A percentile compares a stretch with the other conserved stretches of the same genome.
Evolutionary conservation across 1,284 basidiomycete species (phyloP).

Genomic region (Tetrapyrgos nigripes): DNA sequence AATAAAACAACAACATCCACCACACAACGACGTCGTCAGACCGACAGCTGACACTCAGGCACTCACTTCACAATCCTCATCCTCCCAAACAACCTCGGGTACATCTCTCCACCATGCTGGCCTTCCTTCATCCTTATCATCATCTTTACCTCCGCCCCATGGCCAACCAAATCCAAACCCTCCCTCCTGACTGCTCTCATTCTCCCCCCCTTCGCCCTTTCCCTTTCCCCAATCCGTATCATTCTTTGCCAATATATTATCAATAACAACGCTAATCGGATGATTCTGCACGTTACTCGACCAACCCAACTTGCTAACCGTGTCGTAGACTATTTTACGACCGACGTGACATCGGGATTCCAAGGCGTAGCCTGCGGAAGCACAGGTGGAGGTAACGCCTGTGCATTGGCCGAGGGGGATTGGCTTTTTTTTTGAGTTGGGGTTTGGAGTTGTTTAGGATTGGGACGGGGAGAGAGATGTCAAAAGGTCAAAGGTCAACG

Average conservation of each 20-base stretch:
- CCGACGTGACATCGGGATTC: conserved; percentile 83
- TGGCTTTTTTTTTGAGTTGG: conserved; percentile 52
- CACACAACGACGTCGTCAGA: no score
- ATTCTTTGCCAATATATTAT: no score
- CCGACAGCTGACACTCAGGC: no score
- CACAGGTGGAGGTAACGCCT: conserved; percentile 63
- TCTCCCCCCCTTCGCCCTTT: conserved; percentile 38
- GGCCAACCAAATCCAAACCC: conserved; percentile 43
- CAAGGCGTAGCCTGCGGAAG: conserved; percentile 66
- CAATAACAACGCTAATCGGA: no score
- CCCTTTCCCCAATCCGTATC: no score
- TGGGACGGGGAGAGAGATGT: neutral
- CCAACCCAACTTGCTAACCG: conserved; percentile 87
- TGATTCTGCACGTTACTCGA: no score
- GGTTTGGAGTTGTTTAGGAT: neutral
- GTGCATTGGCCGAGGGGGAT: conserved; percentile 70
- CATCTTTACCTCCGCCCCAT: no score
- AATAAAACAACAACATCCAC: no score
- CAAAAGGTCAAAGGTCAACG: conserved; percentile 60
- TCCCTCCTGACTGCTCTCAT: conserved; percentile 37
- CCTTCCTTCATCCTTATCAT: no score
- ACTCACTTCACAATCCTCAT: conserved; percentile 41
- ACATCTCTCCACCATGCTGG: no score
- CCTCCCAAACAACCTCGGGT: no score
- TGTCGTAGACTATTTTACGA: conserved; percentile 87